Evolutionary conservation across 768 basidiomycete species (phyloP).

Genomic region (Trametopsis cervina): DNA sequence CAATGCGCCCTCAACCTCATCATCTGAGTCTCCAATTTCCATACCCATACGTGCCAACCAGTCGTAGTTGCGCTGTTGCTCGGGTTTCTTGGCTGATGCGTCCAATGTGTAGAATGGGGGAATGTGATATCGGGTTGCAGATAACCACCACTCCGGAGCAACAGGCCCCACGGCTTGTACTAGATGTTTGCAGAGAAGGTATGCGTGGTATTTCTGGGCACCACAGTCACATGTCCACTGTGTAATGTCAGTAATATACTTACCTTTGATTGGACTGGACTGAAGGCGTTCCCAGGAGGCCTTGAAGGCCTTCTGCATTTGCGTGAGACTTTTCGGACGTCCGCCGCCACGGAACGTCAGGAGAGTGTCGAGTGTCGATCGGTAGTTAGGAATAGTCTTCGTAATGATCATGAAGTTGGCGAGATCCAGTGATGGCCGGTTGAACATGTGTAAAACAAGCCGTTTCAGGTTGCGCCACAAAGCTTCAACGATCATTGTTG

Average conservation of each 20-base stretch:
- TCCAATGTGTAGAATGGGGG: conserved; percentile 11
- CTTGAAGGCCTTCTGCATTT: conserved; percentile 4
- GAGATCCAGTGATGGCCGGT: conserved; percentile 10
- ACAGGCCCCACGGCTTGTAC: conserved; percentile 5
- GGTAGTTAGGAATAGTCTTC: conserved; percentile 4
- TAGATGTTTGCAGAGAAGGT: conserved; percentile 13
- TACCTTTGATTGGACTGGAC: conserved; percentile 5
- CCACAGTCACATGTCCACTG: conserved; percentile 13
- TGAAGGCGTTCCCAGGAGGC: conserved; percentile 4
- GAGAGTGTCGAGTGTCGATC: background rate
- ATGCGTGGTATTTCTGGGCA: conserved; percentile 10
- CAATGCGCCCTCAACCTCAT: background rate
- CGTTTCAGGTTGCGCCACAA: conserved; percentile 11
- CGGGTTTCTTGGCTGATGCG: background rate
- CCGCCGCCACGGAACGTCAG: background rate
- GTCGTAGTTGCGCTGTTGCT: conserved; percentile 1
- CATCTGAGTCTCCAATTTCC: background rate
- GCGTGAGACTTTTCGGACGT: background rate
- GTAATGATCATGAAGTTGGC: conserved; percentile 9
- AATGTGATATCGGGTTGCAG: conserved; percentile 2
- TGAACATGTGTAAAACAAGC: conserved; percentile 5
- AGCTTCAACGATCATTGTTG: conserved; percentile 14
- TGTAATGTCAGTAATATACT: conserved; percentile 2
- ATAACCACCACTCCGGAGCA: background rate
- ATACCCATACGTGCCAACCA: background rate